A percentile compares a stretch with the other conserved stretches of the same genome.
Conservation (phyloP, 1,284 basidiomycete genomes). For the Xerocomus alliaceus region DNA sequence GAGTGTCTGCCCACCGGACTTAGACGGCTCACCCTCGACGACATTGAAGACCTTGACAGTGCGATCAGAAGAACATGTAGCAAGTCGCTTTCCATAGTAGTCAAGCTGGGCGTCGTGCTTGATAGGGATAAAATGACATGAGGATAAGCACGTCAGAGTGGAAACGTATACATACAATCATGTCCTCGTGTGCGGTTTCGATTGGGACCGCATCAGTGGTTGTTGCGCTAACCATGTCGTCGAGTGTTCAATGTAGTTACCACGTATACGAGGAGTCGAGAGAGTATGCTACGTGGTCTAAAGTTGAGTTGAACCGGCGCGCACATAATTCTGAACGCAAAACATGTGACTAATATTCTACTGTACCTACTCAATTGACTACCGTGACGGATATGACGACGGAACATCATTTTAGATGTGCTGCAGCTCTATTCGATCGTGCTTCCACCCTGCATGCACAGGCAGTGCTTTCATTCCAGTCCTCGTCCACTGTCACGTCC, state of each 20-base stretch:
- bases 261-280: no score
- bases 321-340: no score
- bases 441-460: constrained; percentile 59
- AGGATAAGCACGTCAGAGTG: neutral
- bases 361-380: no score
- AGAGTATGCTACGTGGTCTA: no score
- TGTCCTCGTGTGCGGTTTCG: constrained; percentile 93
- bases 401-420: neutral
- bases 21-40: constrained; percentile 81
- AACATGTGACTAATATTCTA: no score
- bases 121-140: neutral
- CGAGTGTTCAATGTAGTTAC: no score
- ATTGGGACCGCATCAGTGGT: constrained; percentile 77
- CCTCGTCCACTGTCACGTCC: constrained; percentile 47
- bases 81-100: constrained; percentile 95
- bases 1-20: constrained; percentile 76
- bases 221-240: constrained; percentile 44
- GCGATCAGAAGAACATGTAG: constrained; percentile 95
- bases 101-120: constrained; percentile 98
- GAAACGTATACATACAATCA: constrained; percentile 75
- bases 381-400: neutral
- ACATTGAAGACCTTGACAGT: constrained; percentile 97
- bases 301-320: no score
- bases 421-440: constrained; percentile 47
- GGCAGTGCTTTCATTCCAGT: constrained; percentile 57